These are phyloP conservation scores for Boechera divaricarpa DNA, from an alignment of 345 rosid genomes.

Conservation along the genomic window DNA sequence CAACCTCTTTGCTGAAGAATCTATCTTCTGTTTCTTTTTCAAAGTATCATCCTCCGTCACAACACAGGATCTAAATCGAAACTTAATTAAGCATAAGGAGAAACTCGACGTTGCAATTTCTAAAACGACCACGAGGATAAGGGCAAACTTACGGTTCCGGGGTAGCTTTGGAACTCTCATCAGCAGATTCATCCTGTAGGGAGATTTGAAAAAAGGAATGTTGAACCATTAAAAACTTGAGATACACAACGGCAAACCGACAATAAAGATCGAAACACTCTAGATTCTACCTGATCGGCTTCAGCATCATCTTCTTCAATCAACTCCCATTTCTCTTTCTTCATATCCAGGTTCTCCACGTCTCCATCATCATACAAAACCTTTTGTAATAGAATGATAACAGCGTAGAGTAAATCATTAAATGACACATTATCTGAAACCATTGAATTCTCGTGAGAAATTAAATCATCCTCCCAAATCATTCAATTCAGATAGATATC, in stretches of 20 bases:
- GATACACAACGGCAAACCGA: background rate
- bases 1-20: conserved; percentile 13
- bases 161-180: conserved; percentile 14
- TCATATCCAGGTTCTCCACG: background rate
- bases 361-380: conserved; percentile 40
- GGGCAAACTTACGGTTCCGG: conserved; percentile 39
- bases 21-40: background rate
- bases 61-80: background rate
- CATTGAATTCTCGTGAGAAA: background rate
- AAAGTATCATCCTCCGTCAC: background rate
- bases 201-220: background rate
- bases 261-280: background rate
- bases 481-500: conserved; percentile 21
- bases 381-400: background rate
- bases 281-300: conserved; percentile 23
- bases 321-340: conserved; percentile 29
- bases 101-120: background rate
- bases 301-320: background rate
- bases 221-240: background rate
- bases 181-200: background rate
- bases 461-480: background rate
- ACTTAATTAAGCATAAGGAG: background rate
- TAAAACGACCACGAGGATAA: background rate
- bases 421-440: background rate
- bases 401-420: background rate